Evolutionary conservation across 2,329 filamentous ascomycete genomes (phyloP).

Genomic region (Penicillium nordicum): DNA sequence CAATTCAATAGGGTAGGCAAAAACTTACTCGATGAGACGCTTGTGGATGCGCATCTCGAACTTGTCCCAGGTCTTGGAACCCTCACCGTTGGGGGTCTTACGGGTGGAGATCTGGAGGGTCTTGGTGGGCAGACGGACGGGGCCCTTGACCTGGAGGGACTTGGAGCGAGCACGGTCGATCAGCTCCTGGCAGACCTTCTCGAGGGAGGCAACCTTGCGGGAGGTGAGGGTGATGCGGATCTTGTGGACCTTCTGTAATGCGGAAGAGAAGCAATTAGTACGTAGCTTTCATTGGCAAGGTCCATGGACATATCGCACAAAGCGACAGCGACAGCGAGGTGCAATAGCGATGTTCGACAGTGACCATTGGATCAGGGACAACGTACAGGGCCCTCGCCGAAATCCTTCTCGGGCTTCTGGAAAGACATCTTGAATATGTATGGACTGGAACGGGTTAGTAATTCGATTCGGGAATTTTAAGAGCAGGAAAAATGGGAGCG

Average conservation of each 20-base stretch:
- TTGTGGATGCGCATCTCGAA: slow-evolving; percentile 99
- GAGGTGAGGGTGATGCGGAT: slow-evolving; percentile 97
- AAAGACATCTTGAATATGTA: slow-evolving; percentile 71
- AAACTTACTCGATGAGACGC: slow-evolving; percentile 83
- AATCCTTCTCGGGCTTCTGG: slow-evolving; percentile 93
- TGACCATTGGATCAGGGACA: slow-evolving; percentile 7
- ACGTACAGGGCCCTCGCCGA: slow-evolving; percentile 80
- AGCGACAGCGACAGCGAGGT: slow-evolving; percentile 11
- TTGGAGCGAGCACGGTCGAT: slow-evolving; percentile 98
- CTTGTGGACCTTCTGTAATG: slow-evolving; percentile 79
- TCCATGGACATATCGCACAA: slow-evolving; percentile 1
- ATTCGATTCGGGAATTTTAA: slow-evolving; percentile 16
- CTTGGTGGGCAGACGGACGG: slow-evolving; percentile 97
- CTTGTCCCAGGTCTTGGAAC: slow-evolving; percentile 99
- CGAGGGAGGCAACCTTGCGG: slow-evolving; percentile 90
- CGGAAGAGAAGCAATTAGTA: slow-evolving; percentile 15
- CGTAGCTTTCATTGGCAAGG: background rate
- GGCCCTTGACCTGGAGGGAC: slow-evolving; percentile 97
- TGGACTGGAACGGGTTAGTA: slow-evolving; percentile 24
- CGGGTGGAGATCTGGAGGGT: slow-evolving; percentile 94
- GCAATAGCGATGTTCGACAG: slow-evolving; percentile 4
- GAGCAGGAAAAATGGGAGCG: background rate
- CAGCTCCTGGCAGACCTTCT: slow-evolving; percentile 98
- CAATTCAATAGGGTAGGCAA: background rate
- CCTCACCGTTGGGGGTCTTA: slow-evolving; percentile 99